A percentile compares a stretch with the other conserved stretches of the same genome.
These are phyloP conservation scores for Paxillus rubicundulus DNA, from an alignment of 768 basidiomycete genomes.

Conservation along the genomic window DNA sequence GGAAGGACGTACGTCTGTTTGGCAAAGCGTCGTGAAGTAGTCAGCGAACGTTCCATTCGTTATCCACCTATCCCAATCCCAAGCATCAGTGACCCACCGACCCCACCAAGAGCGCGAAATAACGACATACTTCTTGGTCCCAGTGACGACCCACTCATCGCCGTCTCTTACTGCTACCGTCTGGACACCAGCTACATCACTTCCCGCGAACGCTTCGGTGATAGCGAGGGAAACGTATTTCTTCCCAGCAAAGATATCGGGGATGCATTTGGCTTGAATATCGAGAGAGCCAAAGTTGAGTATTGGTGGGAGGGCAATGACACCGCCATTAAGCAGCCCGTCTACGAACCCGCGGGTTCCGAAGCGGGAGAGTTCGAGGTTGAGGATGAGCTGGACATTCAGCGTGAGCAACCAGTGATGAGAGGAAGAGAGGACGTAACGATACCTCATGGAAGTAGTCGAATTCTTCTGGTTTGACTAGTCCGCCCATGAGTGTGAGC, in stretches of 20 bases:
- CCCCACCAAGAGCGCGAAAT: background rate
- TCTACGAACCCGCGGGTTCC: slow-evolving; percentile 87
- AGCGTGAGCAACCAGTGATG: background rate
- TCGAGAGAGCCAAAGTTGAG: slow-evolving; percentile 84
- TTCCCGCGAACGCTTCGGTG: slow-evolving; percentile 90
- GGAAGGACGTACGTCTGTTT: slow-evolving; percentile 51
- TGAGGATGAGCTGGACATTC: slow-evolving; percentile 60
- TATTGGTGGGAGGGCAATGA: slow-evolving; percentile 88
- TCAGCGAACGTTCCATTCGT: slow-evolving; percentile 85
- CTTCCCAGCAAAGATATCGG: slow-evolving; percentile 71
- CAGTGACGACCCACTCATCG: slow-evolving; percentile 83
- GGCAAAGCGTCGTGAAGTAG: slow-evolving; percentile 80
- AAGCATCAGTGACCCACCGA: background rate
- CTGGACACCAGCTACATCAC: slow-evolving; percentile 80
- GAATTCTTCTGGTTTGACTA: slow-evolving; percentile 81
- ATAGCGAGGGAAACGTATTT: slow-evolving; percentile 90
- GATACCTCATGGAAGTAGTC: slow-evolving; percentile 91
- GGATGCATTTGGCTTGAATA: slow-evolving; percentile 65
- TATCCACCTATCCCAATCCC: slow-evolving; percentile 63
- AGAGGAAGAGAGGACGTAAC: background rate
- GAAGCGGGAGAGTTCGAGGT: slow-evolving; percentile 79
- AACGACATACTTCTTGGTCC: slow-evolving; percentile 79
- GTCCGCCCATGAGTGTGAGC: slow-evolving; percentile 70
- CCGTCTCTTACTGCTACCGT: slow-evolving; percentile 86
- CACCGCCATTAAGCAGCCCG: slow-evolving; percentile 75